Conservation (phyloP, 164 flowering plant species). For the Amborella trichopoda region DNA sequence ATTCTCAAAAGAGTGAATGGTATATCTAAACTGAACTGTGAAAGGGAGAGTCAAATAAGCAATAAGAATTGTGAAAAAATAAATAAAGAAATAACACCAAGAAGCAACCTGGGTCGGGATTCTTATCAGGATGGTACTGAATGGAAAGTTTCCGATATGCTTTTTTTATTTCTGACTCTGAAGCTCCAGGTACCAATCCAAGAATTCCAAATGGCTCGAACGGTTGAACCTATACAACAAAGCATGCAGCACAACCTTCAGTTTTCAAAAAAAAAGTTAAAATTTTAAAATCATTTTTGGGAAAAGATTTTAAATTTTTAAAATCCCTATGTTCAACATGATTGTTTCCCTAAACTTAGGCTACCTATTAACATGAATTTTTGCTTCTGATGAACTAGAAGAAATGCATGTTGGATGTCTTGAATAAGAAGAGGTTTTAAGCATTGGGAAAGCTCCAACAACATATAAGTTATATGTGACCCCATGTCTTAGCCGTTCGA, state of each 20-base stretch:
- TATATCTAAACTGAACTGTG: background rate
- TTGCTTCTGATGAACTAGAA: too few species aligned
- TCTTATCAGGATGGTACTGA: slow-evolving; percentile 98
- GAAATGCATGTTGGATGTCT: too few species aligned
- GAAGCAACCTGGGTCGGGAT: slow-evolving; percentile 99
- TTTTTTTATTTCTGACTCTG: slow-evolving; percentile 89
- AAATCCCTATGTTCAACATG: too few species aligned
- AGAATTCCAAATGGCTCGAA: slow-evolving; percentile 90
- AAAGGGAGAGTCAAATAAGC: background rate
- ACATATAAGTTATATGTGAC: too few species aligned
- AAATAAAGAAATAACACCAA: slow-evolving; percentile 1
- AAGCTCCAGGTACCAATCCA: slow-evolving; percentile 76
- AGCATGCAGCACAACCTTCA: background rate
- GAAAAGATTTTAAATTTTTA: too few species aligned
- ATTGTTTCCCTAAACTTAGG: too few species aligned
- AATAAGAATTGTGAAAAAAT: slow-evolving; percentile 7
- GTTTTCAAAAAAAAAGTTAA: too few species aligned
- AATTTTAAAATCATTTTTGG: too few species aligned
- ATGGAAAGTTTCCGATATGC: slow-evolving; percentile 88
- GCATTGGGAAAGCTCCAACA: too few species aligned
- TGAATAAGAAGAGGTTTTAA: too few species aligned
- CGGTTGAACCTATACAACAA: slow-evolving; percentile 40
- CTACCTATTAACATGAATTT: too few species aligned
- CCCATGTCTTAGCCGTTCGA: too few species aligned
- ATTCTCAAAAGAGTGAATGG: background rate